Conservation (phyloP, 345 rosid genomes). For the Eucalyptus sideroxylon region DNA sequence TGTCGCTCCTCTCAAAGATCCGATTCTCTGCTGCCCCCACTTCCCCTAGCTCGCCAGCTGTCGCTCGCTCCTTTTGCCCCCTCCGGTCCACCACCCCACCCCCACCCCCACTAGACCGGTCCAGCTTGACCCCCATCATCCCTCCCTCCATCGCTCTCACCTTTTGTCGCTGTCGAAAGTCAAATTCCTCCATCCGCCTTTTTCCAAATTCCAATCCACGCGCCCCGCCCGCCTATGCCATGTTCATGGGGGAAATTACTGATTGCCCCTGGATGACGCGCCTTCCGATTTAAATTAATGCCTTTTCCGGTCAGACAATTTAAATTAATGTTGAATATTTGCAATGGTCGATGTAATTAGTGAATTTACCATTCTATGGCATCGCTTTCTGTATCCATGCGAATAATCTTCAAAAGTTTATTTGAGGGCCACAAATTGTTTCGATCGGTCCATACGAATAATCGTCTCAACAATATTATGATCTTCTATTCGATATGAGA, state of each 20-base stretch:
- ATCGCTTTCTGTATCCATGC: accelerated
- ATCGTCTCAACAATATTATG: accelerated
- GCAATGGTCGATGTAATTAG: not conserved
- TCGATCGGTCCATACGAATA: accelerated
- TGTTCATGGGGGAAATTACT: not conserved
- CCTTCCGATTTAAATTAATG: not conserved
- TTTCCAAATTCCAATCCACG: not conserved
- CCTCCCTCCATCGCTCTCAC: not conserved
- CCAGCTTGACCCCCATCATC: not conserved
- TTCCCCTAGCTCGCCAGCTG: not conserved
- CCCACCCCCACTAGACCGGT: not conserved
- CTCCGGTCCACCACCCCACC: not conserved
- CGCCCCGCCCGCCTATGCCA: not conserved
- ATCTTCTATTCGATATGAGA: too few species aligned
- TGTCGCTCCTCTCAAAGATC: not conserved
- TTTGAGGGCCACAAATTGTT: too few species aligned
- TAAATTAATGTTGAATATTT: not conserved
- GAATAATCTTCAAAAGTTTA: not conserved
- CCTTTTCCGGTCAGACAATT: too few species aligned
- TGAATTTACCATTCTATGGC: not conserved
- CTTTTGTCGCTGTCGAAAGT: not conserved
- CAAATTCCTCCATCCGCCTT: not conserved
- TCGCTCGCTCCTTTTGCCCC: not conserved
- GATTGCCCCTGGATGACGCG: not conserved
- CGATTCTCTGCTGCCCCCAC: not conserved